Conservation (phyloP, 192 early-diverging fungal genomes). For the Backusella australiensis region DNA sequence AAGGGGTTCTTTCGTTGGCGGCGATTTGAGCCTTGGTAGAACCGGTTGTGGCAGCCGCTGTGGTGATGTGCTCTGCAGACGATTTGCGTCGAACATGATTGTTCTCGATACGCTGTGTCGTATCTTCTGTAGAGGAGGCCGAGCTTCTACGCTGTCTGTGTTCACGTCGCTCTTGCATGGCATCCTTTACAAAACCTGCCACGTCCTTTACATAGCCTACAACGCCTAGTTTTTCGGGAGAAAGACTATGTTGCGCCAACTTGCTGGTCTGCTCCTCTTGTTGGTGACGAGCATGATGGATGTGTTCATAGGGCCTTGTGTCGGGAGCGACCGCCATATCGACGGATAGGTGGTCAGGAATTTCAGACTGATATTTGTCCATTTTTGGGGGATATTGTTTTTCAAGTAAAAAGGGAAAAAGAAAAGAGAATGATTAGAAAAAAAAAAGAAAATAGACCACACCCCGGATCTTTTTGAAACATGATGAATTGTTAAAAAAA, state of each 20-base stretch:
- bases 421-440: neutral
- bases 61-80: neutral
- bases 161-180: conserved; percentile 21
- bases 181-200: conserved; percentile 36
- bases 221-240: conserved; percentile 39
- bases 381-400: neutral
- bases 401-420: neutral
- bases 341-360: conserved; percentile 22
- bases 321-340: conserved; percentile 19
- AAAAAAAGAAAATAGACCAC: neutral
- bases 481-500: neutral
- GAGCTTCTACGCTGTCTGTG: neutral
- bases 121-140: neutral
- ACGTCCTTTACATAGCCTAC: conserved; percentile 41
- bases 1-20: neutral
- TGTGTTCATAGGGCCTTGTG: conserved; percentile 14
- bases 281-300: neutral
- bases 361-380: conserved; percentile 1
- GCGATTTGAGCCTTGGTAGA: neutral
- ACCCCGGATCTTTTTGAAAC: conserved; percentile 4
- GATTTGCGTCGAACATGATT: neutral
- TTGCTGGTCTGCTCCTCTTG: neutral
- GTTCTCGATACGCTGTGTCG: neutral
- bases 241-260: conserved; percentile 27
- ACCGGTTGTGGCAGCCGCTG: neutral